Evolutionary conservation across 2,329 filamentous ascomycete genomes (phyloP).

Genomic region (Colletotrichum navitas): DNA sequence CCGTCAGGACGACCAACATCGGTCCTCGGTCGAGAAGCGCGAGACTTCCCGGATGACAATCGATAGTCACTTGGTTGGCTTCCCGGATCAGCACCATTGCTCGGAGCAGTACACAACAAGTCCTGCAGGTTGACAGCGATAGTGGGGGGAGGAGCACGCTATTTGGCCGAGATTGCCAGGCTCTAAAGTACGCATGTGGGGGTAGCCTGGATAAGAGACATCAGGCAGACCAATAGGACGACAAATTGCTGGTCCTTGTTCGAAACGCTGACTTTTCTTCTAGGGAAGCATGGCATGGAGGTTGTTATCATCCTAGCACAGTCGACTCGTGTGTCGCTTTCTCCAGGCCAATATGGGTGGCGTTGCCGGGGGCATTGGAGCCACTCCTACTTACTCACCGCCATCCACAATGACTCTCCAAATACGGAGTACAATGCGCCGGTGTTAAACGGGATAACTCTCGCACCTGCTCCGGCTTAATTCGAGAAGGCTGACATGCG

Average conservation of each 20-base stretch:
- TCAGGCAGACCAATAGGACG: slow-evolving; percentile 27
- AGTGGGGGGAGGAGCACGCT: slow-evolving; percentile 31
- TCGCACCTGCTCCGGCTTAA: slow-evolving; percentile 8
- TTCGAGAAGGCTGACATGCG: slow-evolving; percentile 30
- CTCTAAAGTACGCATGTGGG: slow-evolving; percentile 40
- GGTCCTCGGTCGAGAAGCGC: slow-evolving; percentile 33
- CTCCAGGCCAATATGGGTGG: slow-evolving; percentile 33
- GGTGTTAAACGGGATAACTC: slow-evolving; percentile 18
- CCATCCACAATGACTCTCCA: slow-evolving; percentile 31
- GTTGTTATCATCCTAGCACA: slow-evolving; percentile 27
- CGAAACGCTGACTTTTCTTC: slow-evolving; percentile 35
- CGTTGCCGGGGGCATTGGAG: slow-evolving; percentile 27
- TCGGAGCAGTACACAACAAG: slow-evolving; percentile 30
- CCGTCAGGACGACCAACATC: not conserved
- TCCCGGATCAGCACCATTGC: slow-evolving; percentile 24
- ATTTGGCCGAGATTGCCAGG: slow-evolving; percentile 43
- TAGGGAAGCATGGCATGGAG: slow-evolving; percentile 33
- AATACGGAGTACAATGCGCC: slow-evolving; percentile 21
- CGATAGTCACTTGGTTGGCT: slow-evolving; percentile 32
- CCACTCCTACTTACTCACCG: slow-evolving; percentile 39
- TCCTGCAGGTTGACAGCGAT: slow-evolving; percentile 25
- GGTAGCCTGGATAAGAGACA: slow-evolving; percentile 37
- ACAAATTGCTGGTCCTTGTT: slow-evolving; percentile 20
- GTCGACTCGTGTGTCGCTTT: slow-evolving; percentile 32
- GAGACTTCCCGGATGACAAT: slow-evolving; percentile 34